Conservation (phyloP, 1,139 yeast species). For the Geotrichum fermentans region DNA sequence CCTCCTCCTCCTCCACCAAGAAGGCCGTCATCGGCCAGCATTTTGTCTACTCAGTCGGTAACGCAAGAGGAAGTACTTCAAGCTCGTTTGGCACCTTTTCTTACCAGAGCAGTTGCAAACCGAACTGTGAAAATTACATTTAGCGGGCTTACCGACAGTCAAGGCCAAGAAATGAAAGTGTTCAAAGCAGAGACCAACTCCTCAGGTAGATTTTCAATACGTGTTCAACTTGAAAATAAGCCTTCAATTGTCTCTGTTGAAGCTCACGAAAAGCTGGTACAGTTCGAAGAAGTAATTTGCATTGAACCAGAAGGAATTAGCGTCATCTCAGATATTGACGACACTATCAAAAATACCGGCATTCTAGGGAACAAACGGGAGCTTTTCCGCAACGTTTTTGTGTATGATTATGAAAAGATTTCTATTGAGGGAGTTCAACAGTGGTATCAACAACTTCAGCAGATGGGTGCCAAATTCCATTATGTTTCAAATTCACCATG, state of each 20-base stretch:
- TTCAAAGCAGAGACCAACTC: slow-evolving; percentile 28
- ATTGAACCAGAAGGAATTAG: slow-evolving; percentile 51
- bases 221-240: slow-evolving; percentile 30
- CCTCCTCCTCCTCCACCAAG: slow-evolving; percentile 6
- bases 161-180: slow-evolving; percentile 15
- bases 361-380: slow-evolving; percentile 83
- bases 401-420: slow-evolving; percentile 61
- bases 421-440: slow-evolving; percentile 65
- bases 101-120: slow-evolving; percentile 29
- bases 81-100: slow-evolving; percentile 29
- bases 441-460: slow-evolving; percentile 53
- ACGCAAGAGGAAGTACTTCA: slow-evolving; percentile 24
- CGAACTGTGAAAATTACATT: slow-evolving; percentile 16
- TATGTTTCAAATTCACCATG: slow-evolving; percentile 96
- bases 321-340: slow-evolving; percentile 88
- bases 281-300: slow-evolving; percentile 21
- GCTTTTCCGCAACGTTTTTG: slow-evolving; percentile 69
- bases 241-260: slow-evolving; percentile 29
- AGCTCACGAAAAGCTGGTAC: slow-evolving; percentile 24
- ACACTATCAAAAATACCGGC: slow-evolving; percentile 86
- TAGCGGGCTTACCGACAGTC: slow-evolving; percentile 11
- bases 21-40: not conserved
- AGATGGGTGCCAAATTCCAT: slow-evolving; percentile 56
- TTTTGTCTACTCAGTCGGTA: slow-evolving; percentile 5
- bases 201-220: slow-evolving; percentile 38